These are phyloP conservation scores for Coemansia sp. DNA, from an alignment of 192 early-diverging fungal genomes.

Conservation along the genomic window DNA sequence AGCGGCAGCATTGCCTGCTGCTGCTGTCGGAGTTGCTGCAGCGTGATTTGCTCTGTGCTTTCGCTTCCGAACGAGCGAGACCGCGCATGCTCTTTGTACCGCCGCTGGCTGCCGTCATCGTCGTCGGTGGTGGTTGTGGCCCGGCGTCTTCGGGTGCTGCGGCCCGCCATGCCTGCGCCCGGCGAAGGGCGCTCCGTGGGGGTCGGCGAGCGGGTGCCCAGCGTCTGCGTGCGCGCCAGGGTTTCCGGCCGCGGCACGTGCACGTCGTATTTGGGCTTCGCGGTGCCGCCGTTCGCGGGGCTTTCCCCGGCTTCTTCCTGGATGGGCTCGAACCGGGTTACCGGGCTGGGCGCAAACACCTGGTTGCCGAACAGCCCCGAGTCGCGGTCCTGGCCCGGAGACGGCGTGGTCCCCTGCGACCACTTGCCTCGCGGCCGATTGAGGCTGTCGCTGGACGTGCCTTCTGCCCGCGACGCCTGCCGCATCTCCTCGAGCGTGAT, in stretches of 20 bases:
- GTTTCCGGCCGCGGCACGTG: slow-evolving; percentile 41
- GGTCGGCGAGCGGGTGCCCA: slow-evolving; percentile 35
- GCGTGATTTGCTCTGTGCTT: slow-evolving; percentile 26
- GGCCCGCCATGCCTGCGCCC: slow-evolving; percentile 3
- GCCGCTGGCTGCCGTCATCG: not conserved
- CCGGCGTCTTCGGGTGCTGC: slow-evolving; percentile 12
- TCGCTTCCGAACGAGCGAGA: slow-evolving; percentile 48
- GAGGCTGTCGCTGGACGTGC: not conserved
- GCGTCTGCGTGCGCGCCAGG: slow-evolving; percentile 45
- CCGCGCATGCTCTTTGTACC: slow-evolving; percentile 9
- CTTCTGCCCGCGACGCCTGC: slow-evolving; percentile 34
- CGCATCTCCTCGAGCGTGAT: slow-evolving; percentile 46
- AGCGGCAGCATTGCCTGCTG: slow-evolving; percentile 15
- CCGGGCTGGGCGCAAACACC: slow-evolving; percentile 23
- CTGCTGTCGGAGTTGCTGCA: slow-evolving; percentile 29
- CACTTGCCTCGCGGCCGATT: slow-evolving; percentile 16
- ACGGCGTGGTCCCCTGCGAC: slow-evolving; percentile 41
- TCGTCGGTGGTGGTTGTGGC: slow-evolving; percentile 14
- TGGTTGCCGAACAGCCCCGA: slow-evolving; percentile 48
- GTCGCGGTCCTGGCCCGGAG: slow-evolving; percentile 32
- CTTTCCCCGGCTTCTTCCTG: slow-evolving; percentile 30
- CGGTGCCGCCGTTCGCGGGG: not conserved
- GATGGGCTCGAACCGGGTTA: slow-evolving; percentile 38
- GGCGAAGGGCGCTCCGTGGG: slow-evolving; percentile 17
- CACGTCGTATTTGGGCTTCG: slow-evolving; percentile 34